These are phyloP conservation scores for Neopestalotiopsis rosae DNA, from an alignment of 2,329 filamentous ascomycete species.

Conservation along the genomic window DNA sequence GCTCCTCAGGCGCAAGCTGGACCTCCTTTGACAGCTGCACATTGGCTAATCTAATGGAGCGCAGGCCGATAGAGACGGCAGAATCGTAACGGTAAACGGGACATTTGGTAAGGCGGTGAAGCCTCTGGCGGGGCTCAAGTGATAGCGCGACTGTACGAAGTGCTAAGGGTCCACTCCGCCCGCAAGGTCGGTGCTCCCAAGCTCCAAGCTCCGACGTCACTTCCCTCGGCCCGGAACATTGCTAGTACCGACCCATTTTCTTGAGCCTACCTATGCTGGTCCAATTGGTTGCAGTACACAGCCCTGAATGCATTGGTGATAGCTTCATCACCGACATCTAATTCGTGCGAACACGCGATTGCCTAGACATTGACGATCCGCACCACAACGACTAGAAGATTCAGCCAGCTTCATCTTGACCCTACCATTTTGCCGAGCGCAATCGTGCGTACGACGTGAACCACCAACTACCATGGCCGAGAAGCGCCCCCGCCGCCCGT, in stretches of 20 bases:
- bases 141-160: neutral
- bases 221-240: constrained; percentile 12
- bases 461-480: constrained; percentile 71
- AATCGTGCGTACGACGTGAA: no score
- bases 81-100: neutral
- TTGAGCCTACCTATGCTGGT: neutral
- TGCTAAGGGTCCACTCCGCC: neutral
- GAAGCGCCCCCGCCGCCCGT: constrained; percentile 90
- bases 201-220: neutral
- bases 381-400: neutral
- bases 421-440: no score
- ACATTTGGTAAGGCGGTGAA: neutral
- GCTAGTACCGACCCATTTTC: constrained; percentile 12
- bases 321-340: neutral
- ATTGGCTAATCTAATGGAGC: neutral
- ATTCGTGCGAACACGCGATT: neutral
- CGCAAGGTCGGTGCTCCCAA: neutral
- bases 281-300: no score
- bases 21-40: neutral
- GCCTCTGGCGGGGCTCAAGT: neutral
- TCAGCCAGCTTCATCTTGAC: neutral
- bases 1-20: neutral
- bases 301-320: neutral
- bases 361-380: neutral
- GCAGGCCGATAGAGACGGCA: neutral